Evolutionary conservation across 2,329 filamentous ascomycete species (phyloP), one percentile per base, ranked within the genome.

Genomic region (Gyromitra esculenta): DNA sequence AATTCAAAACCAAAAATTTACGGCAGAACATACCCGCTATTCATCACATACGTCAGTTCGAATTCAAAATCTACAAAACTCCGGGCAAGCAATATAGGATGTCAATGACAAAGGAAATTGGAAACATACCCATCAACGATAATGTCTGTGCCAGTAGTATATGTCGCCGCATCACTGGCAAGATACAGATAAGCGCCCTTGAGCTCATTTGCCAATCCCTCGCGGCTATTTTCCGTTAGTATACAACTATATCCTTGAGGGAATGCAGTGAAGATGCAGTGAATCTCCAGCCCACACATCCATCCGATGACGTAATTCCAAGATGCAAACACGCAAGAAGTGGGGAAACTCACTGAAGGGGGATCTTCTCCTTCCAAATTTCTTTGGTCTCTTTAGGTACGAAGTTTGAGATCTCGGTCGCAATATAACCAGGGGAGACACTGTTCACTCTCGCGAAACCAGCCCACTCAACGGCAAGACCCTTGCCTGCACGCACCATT

Each of bases 171-270:
- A 83, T 96, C 92, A 13, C 90, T 92, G 18, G 92, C 91, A 73
- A 96, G 86, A 84, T 94, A 96, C 62, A 96, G 84, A 83, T 92
- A 97, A 18, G 91, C 91, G 21, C 92, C 93, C 85, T 95, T 94
- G 80, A 96, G 86, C 85, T 97, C 93, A 76, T 89, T 88, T 1
- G 89, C 85, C 79, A 90, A 86, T 8, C 91, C 93, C 82, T 94
- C 91, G 79, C 93, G 88, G 62, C 89, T 88, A 50, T 64, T 63
- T 4, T 15, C 2, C 11, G 79, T 83, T 81, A 76, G 43, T 21
- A 9, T 11, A 9, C 39, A 15, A 25, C 43, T 54, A 37, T 45
- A 25, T 43, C n/a, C 8, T 1, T 31, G 1, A 2, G 25, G 21
- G 18, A 8, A 31, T n/a, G 2, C 45, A 0, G 6, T 13, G 3